Evolutionary conservation across 2,329 filamentous ascomycete genomes (phyloP).

Genomic region (Penicillium sp.): DNA sequence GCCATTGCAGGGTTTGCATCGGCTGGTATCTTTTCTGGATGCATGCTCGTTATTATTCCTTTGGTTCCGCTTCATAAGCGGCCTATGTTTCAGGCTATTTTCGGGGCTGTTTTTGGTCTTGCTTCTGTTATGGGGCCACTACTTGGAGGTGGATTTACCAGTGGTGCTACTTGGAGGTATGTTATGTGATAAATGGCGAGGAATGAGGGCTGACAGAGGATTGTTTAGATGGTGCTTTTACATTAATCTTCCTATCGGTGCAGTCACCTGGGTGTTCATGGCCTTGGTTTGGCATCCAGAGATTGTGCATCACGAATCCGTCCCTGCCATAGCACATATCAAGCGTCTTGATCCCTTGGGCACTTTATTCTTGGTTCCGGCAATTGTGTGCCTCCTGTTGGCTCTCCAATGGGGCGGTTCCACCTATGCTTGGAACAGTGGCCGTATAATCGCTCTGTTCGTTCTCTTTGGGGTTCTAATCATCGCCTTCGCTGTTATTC

Average conservation of each 20-base stretch:
- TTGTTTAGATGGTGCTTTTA: slow-evolving; percentile 38
- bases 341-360: slow-evolving; percentile 35
- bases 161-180: slow-evolving; percentile 18
- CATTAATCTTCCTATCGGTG: slow-evolving; percentile 42
- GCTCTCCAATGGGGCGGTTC: slow-evolving; percentile 25
- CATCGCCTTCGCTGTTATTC: slow-evolving; percentile 42
- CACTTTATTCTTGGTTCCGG: slow-evolving; percentile 27
- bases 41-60: slow-evolving; percentile 7
- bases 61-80: slow-evolving; percentile 15
- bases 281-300: slow-evolving; percentile 47
- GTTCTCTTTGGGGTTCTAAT: slow-evolving; percentile 25
- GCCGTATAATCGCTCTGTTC: slow-evolving; percentile 22
- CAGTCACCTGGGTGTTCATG: slow-evolving; percentile 21
- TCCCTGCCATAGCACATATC: slow-evolving; percentile 23
- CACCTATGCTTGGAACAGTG: slow-evolving; percentile 20
- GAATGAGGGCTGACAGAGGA: not conserved
- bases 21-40: slow-evolving; percentile 24
- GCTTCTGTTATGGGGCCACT: slow-evolving; percentile 25
- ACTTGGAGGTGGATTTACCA: slow-evolving; percentile 21
- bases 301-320: slow-evolving; percentile 38
- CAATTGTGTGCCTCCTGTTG: slow-evolving; percentile 21
- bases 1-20: slow-evolving; percentile 29
- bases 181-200: not conserved
- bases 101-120: slow-evolving; percentile 24
- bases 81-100: slow-evolving; percentile 22